phyloP scores from a whole-genome alignment of 129 eudicot genomes.

The Oenanthe sinensis region DNA sequence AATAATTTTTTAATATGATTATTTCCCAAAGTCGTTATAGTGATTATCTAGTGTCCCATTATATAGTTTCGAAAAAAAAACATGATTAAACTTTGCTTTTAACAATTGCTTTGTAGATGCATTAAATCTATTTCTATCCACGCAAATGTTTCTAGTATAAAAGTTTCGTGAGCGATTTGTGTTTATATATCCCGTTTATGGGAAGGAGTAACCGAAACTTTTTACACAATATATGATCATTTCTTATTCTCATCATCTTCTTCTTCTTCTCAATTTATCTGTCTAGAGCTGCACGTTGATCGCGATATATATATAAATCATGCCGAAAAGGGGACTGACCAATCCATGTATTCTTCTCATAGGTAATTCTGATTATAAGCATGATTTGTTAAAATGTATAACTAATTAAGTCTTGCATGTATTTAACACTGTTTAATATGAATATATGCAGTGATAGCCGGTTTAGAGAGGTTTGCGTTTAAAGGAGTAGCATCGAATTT shows the following conservation, averaged over 20 bases:
- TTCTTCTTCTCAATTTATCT: background rate
- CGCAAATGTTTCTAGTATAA: background rate
- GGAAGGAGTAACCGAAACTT: background rate
- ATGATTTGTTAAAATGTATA: background rate
- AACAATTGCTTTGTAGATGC: background rate
- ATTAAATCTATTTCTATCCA: background rate
- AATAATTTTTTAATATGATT: background rate
- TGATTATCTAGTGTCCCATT: conserved; percentile 15
- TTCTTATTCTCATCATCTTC: background rate
- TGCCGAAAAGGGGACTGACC: conserved; percentile 41
- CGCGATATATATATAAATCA: background rate
- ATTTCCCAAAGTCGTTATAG: background rate
- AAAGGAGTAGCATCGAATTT: conserved; percentile 97
- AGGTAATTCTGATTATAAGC: conserved; percentile 23
- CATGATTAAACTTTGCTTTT: background rate
- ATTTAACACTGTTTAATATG: background rate
- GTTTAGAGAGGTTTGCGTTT: conserved; percentile 87
- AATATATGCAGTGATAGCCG: conserved; percentile 52
- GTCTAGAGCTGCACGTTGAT: background rate
- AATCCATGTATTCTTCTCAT: conserved; percentile 73
- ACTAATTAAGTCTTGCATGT: background rate
- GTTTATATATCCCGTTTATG: background rate
- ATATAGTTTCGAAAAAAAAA: background rate
- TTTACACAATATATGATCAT: background rate
- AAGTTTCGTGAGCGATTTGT: background rate